phyloP scores from a whole-genome alignment of 2,329 filamentous ascomycete species.

The Botrytis pseudocinerea region DNA sequence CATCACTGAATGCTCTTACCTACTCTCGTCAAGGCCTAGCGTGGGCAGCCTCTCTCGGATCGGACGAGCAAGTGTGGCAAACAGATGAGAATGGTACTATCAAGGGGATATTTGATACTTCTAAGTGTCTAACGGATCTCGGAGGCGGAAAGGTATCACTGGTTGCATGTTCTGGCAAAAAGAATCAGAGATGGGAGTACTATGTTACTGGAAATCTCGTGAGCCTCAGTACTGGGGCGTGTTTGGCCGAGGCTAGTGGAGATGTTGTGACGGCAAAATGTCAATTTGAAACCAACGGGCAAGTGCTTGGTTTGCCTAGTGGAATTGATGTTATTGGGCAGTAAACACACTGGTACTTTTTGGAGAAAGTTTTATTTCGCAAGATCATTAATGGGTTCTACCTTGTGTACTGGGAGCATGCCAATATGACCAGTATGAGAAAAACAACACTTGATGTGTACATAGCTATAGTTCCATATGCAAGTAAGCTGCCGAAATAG shows the following conservation, averaged over 20 bases:
- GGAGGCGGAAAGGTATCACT: conserved; percentile 36
- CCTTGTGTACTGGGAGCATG: neutral
- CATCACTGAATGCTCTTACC: conserved; percentile 47
- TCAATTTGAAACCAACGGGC: conserved; percentile 45
- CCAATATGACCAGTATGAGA: neutral
- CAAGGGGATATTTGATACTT: conserved; percentile 42
- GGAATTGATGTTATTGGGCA: conserved; percentile 42
- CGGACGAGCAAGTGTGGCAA: conserved; percentile 48
- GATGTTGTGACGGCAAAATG: conserved; percentile 40
- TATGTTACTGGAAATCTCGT: conserved; percentile 47
- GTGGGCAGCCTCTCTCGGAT: conserved; percentile 44
- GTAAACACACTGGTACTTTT: neutral
- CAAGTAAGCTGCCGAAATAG: neutral
- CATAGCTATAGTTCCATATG: neutral
- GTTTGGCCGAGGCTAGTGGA: conserved; percentile 44
- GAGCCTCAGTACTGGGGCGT: conserved; percentile 41
- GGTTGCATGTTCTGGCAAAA: conserved; percentile 42
- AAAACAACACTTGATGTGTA: neutral
- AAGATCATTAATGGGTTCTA: neutral
- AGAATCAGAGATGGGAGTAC: conserved; percentile 47
- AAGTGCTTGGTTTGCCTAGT: conserved; percentile 50
- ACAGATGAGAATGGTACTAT: conserved; percentile 42
- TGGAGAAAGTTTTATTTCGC: neutral
- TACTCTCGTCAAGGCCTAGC: conserved; percentile 30
- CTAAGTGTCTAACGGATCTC: conserved; percentile 46